Percentiles rank a stretch among this genome's conserved stretches.
These are phyloP conservation scores for Leccinum colubrinum DNA, from an alignment of 1,284 basidiomycete genomes.

Conservation along the genomic window DNA sequence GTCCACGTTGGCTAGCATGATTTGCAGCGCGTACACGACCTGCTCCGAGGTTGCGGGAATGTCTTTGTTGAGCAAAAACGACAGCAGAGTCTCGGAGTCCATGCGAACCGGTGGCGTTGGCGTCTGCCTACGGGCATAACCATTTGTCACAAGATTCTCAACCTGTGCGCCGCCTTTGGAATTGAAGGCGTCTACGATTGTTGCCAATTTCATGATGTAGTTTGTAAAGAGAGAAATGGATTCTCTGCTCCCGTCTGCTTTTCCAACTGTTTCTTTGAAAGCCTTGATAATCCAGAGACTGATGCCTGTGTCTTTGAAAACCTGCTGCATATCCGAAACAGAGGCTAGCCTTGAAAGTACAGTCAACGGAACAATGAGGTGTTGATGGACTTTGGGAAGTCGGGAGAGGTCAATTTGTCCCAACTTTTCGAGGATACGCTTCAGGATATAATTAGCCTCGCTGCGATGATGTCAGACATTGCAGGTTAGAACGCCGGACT, in stretches of 20 bases:
- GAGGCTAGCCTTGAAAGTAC: slow-evolving; percentile 5
- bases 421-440: neutral
- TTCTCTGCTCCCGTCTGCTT: neutral
- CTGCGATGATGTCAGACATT: too few relatives aligned
- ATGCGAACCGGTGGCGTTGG: neutral
- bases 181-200: neutral
- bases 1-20: slow-evolving; percentile 3
- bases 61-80: slow-evolving; percentile 6
- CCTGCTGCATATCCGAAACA: neutral
- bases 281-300: slow-evolving; percentile 1
- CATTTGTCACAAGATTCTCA: neutral
- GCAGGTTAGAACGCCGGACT: too few relatives aligned
- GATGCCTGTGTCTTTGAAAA: neutral
- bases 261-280: neutral
- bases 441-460: too few relatives aligned
- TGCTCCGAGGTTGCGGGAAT: neutral
- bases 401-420: neutral
- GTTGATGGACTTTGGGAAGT: neutral
- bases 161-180: neutral
- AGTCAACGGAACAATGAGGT: slow-evolving; percentile 6
- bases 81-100: slow-evolving; percentile 1
- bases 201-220: slow-evolving; percentile 3
- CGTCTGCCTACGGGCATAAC: neutral
- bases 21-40: slow-evolving; percentile 2
- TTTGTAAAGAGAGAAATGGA: slow-evolving; percentile 1